These are phyloP conservation scores for Fusarium neocosmosporiellum DNA, from an alignment of 2,329 filamentous ascomycete species.

Conservation along the genomic window DNA sequence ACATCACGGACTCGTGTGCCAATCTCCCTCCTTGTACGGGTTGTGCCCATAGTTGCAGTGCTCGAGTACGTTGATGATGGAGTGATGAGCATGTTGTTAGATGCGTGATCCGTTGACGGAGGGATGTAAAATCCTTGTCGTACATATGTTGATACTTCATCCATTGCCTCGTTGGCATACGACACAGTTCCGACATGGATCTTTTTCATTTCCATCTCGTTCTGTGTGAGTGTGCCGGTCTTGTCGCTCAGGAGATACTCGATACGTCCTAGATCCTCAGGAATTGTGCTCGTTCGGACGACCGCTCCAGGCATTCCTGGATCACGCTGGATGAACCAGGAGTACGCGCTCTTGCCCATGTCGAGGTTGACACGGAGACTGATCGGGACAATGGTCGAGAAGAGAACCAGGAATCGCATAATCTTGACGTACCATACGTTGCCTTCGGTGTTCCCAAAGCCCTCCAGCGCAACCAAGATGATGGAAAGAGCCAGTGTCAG, in stretches of 20 bases:
- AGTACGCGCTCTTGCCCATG: constrained; percentile 96
- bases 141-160: constrained; percentile 90
- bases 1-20: constrained; percentile 93
- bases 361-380: constrained; percentile 96
- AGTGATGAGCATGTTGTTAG: constrained; percentile 71
- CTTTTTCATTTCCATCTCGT: constrained; percentile 99
- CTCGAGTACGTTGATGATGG: constrained; percentile 77
- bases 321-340: constrained; percentile 93
- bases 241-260: constrained; percentile 98
- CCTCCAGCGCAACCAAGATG: constrained; percentile 87
- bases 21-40: constrained; percentile 91
- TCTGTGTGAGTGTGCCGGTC: constrained; percentile 97
- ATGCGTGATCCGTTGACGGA: constrained; percentile 56
- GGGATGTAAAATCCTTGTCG: constrained; percentile 80
- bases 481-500: constrained; percentile 89
- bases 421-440: constrained; percentile 94
- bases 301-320: constrained; percentile 90
- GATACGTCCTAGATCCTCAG: constrained; percentile 93
- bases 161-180: constrained; percentile 98
- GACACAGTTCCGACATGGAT: constrained; percentile 98
- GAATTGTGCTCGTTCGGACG: constrained; percentile 96
- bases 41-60: constrained; percentile 72
- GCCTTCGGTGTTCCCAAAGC: constrained; percentile 75
- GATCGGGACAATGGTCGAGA: constrained; percentile 99
- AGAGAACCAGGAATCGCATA: constrained; percentile 96